phyloP scores from a whole-genome alignment of 495 filamentous ascomycete genomes.

The Parmelia sp. region DNA sequence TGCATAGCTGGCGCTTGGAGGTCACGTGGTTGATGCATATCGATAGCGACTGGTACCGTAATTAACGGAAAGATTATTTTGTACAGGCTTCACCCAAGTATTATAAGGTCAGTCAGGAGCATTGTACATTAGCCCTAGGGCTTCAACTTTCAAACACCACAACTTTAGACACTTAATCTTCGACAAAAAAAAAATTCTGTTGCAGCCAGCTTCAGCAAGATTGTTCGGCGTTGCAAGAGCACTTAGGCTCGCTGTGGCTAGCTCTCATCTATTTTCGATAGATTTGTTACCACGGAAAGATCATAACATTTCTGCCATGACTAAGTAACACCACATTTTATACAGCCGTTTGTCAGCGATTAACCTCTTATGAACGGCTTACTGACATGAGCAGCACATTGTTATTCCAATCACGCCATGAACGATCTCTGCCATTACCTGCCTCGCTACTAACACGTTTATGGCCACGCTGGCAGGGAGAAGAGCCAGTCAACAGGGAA shows the following conservation, averaged over 20 bases:
- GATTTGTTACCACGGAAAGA: no score
- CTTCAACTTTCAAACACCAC: background rate
- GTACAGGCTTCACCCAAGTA: background rate
- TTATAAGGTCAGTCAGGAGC: slow-evolving; percentile 1
- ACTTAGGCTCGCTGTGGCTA: background rate
- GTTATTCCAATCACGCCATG: no score
- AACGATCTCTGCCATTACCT: no score
- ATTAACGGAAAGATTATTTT: background rate
- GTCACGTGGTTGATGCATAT: slow-evolving; percentile 7
- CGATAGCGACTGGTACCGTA: slow-evolving; percentile 5
- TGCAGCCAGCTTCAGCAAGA: background rate
- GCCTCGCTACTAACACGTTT: background rate
- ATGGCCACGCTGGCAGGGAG: background rate
- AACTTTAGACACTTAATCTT: background rate
- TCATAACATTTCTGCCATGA: no score
- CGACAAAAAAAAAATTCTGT: background rate
- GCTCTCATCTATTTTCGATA: no score
- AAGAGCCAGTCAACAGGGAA: background rate
- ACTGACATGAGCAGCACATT: background rate
- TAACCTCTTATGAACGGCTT: background rate
- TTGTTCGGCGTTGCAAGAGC: background rate
- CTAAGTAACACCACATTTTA: no score
- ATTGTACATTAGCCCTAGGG: slow-evolving; percentile 6
- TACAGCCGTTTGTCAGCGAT: background rate
- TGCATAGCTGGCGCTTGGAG: slow-evolving; percentile 9